Evolutionary conservation across 2,329 filamentous ascomycete genomes (phyloP).

Genomic region (Trichoderma semiorbis): DNA sequence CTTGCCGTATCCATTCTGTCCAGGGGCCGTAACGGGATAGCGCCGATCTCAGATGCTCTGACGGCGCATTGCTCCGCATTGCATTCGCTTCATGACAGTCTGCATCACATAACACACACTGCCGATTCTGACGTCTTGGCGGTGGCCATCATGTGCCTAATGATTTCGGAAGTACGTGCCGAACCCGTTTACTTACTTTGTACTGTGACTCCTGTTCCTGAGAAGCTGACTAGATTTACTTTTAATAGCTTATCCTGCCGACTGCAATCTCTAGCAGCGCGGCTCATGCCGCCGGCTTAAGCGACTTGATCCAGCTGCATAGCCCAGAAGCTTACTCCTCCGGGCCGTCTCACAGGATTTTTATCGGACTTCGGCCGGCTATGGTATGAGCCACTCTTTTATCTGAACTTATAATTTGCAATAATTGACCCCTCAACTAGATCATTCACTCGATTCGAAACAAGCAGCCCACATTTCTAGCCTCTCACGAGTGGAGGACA

Average conservation of each 20-base stretch:
- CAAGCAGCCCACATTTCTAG: slow-evolving; percentile 32
- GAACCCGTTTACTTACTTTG: neutral
- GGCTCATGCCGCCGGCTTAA: slow-evolving; percentile 36
- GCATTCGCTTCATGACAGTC: slow-evolving; percentile 26
- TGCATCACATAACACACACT: neutral
- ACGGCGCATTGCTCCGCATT: slow-evolving; percentile 32
- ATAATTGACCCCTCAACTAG: slow-evolving; percentile 21
- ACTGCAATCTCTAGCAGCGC: slow-evolving; percentile 23
- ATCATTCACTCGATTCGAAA: slow-evolving; percentile 30
- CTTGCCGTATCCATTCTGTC: slow-evolving; percentile 32
- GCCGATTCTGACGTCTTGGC: slow-evolving; percentile 25
- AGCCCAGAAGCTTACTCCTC: slow-evolving; percentile 30
- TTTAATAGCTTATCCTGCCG: slow-evolving; percentile 29
- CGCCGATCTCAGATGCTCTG: slow-evolving; percentile 25
- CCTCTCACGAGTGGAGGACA: slow-evolving; percentile 28
- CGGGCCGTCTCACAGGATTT: slow-evolving; percentile 36
- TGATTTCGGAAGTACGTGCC: slow-evolving; percentile 26
- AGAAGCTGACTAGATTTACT: neutral
- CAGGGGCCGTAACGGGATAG: slow-evolving; percentile 21
- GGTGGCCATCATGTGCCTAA: slow-evolving; percentile 37
- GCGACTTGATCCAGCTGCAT: slow-evolving; percentile 32
- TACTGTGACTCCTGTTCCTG: neutral
- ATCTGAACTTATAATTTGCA: neutral
- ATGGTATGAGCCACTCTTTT: slow-evolving; percentile 29
- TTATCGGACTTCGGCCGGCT: slow-evolving; percentile 39